Evolutionary conservation across 2,329 filamentous ascomycete genomes (phyloP).

Genomic region (Emydomyces testavorans): DNA sequence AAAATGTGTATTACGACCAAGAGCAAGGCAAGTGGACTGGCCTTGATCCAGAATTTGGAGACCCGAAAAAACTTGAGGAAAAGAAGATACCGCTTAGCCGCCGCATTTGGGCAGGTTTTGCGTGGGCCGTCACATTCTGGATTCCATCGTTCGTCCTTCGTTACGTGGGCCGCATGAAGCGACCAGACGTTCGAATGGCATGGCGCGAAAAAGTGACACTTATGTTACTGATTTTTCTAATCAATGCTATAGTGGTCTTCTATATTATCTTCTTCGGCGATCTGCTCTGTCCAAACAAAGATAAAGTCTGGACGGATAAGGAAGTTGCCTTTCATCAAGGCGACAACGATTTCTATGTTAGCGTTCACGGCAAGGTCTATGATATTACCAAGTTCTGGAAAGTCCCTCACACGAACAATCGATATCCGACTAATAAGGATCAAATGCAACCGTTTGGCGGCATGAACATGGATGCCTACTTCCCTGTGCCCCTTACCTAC

Average conservation of each 20-base stretch:
- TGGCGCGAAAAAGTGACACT: slow-evolving; percentile 93
- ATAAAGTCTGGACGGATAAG: slow-evolving; percentile 71
- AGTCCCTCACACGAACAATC: slow-evolving; percentile 60
- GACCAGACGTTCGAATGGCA: slow-evolving; percentile 89
- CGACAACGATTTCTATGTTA: slow-evolving; percentile 73
- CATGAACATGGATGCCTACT: slow-evolving; percentile 70
- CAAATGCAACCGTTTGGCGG: slow-evolving; percentile 71
- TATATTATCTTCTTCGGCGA: slow-evolving; percentile 82
- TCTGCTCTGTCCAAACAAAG: slow-evolving; percentile 76
- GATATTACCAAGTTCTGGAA: slow-evolving; percentile 85
- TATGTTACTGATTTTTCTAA: slow-evolving; percentile 63
- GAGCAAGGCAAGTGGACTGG: slow-evolving; percentile 55
- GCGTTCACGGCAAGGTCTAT: slow-evolving; percentile 78
- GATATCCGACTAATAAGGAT: slow-evolving; percentile 27
- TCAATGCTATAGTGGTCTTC: slow-evolving; percentile 77
- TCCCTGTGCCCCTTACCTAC: slow-evolving; percentile 61
- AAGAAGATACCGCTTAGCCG: slow-evolving; percentile 52
- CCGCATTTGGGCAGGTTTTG: slow-evolving; percentile 66
- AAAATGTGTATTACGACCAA: slow-evolving; percentile 58
- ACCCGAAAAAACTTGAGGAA: slow-evolving; percentile 64
- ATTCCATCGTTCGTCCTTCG: slow-evolving; percentile 76
- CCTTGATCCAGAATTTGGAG: slow-evolving; percentile 66
- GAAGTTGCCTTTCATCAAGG: slow-evolving; percentile 62
- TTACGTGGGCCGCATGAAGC: slow-evolving; percentile 87
- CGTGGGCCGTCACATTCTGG: slow-evolving; percentile 86